Evolutionary conservation across 495 filamentous ascomycete genomes (phyloP).

Genomic region (Podospora comata): DNA sequence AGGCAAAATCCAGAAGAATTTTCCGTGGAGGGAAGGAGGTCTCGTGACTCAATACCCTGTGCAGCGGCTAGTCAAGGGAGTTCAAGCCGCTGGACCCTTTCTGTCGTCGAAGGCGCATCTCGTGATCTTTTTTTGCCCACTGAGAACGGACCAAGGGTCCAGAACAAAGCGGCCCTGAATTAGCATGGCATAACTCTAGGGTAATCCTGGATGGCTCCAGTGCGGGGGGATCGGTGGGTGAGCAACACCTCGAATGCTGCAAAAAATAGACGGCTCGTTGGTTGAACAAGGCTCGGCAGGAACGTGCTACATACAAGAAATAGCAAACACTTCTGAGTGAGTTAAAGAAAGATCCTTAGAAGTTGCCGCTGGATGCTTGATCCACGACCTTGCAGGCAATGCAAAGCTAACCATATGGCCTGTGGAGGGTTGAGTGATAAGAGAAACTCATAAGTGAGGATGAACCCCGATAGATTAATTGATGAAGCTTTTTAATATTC

Average conservation of each 20-base stretch:
- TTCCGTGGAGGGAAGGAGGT: neutral
- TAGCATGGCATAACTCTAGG: neutral
- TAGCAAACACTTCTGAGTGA: too few relatives aligned
- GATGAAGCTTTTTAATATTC: neutral
- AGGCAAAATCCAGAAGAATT: neutral
- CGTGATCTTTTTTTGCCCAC: neutral
- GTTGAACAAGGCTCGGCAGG: neutral
- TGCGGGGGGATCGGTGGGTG: neutral
- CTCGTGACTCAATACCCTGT: neutral
- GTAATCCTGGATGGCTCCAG: neutral
- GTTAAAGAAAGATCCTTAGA: too few relatives aligned
- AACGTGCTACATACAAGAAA: neutral
- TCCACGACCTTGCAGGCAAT: too few relatives aligned
- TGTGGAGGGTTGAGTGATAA: too few relatives aligned
- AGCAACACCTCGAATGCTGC: neutral
- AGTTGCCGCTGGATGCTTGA: too few relatives aligned
- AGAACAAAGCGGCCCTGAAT: neutral
- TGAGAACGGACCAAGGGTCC: neutral
- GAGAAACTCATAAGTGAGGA: too few relatives aligned
- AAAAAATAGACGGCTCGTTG: neutral
- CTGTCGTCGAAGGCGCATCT: neutral
- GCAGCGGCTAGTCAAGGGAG: neutral
- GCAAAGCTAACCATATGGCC: too few relatives aligned
- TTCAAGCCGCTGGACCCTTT: neutral
- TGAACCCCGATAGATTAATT: too few relatives aligned